Conservation (phyloP, 1,284 basidiomycete species). For the Trametes polyzona region DNA sequence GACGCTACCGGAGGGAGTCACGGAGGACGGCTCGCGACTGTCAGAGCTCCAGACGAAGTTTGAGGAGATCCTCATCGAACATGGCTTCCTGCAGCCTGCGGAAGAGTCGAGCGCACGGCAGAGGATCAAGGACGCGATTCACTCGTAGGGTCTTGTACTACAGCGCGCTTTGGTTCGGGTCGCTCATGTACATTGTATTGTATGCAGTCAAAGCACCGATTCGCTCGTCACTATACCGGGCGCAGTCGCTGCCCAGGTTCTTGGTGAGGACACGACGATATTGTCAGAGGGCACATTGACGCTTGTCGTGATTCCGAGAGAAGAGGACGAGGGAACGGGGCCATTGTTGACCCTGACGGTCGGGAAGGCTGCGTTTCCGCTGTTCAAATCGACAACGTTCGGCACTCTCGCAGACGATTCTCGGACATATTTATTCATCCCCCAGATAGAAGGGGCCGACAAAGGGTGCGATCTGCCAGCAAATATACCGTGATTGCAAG, state of each 20-base stretch:
- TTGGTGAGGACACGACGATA: constrained; percentile 12
- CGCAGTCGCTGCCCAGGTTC: constrained; percentile 11
- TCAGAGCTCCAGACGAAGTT: constrained; percentile 32
- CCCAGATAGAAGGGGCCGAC: constrained; percentile 16
- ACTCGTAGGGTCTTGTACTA: constrained; percentile 14
- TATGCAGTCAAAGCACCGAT: background rate
- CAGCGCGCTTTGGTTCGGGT: background rate
- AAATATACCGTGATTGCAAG: background rate
- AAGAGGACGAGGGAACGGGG: background rate
- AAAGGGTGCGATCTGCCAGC: constrained; percentile 22
- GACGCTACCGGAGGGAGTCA: constrained; percentile 31
- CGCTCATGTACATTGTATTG: background rate
- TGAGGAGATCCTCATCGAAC: constrained; percentile 33
- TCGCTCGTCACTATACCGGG: constrained; percentile 16
- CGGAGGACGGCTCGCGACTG: constrained; percentile 21
- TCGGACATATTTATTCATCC: constrained; percentile 29
- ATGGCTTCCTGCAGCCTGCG: constrained; percentile 31
- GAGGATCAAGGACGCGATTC: constrained; percentile 12
- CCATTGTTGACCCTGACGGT: constrained; percentile 24
- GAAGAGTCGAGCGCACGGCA: constrained; percentile 15
- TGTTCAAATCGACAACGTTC: constrained; percentile 27
- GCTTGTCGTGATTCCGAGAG: constrained; percentile 1
- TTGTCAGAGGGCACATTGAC: constrained; percentile 14
- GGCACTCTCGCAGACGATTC: constrained; percentile 29
- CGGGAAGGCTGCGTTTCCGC: constrained; percentile 27